Conservation (phyloP, 495 filamentous ascomycete species). For the Xylaria venustula region DNA sequence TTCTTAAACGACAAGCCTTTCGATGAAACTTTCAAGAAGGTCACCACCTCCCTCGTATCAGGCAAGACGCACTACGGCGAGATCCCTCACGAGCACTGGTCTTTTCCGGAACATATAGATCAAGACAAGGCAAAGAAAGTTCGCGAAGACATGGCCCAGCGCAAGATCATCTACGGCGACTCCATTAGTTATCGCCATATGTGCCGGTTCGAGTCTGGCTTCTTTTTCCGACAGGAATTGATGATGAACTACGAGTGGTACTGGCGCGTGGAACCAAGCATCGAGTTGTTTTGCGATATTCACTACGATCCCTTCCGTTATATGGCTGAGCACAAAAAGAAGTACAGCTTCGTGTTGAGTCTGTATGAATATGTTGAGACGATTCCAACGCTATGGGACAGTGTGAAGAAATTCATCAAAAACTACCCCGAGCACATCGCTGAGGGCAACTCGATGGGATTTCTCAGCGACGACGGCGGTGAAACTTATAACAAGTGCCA, state of each 20-base stretch:
- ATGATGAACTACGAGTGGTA: slow-evolving; percentile 89
- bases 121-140: slow-evolving; percentile 78
- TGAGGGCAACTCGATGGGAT: slow-evolving; percentile 81
- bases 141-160: slow-evolving; percentile 78
- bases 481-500: slow-evolving; percentile 94
- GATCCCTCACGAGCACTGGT: slow-evolving; percentile 86
- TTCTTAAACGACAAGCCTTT: slow-evolving; percentile 97
- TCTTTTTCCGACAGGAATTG: slow-evolving; percentile 83
- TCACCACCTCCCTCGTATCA: slow-evolving; percentile 85
- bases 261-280: slow-evolving; percentile 87
- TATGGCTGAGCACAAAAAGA: slow-evolving; percentile 86
- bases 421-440: slow-evolving; percentile 84
- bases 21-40: slow-evolving; percentile 85
- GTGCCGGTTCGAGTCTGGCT: slow-evolving; percentile 91
- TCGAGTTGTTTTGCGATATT: slow-evolving; percentile 85
- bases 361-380: slow-evolving; percentile 95
- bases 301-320: slow-evolving; percentile 80
- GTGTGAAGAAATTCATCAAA: slow-evolving; percentile 85
- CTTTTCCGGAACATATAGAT: slow-evolving; percentile 82
- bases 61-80: slow-evolving; percentile 86
- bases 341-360: slow-evolving; percentile 86
- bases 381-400: slow-evolving; percentile 94
- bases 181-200: slow-evolving; percentile 89
- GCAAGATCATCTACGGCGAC: slow-evolving; percentile 93
- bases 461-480: slow-evolving; percentile 87